These are phyloP conservation scores for Inga laurina DNA, from an alignment of 306 rosid species.

Conservation along the genomic window DNA sequence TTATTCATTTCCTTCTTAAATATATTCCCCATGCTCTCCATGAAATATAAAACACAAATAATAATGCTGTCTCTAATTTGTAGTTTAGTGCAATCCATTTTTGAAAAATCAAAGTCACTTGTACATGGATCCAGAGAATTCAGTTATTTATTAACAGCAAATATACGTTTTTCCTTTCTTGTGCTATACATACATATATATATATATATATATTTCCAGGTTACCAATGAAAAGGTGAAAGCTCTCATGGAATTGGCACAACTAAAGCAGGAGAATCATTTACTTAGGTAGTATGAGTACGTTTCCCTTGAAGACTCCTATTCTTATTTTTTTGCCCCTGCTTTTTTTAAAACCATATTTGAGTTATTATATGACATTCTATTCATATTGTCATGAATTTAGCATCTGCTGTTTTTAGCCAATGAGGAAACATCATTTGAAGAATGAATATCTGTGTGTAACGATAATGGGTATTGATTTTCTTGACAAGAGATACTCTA, in stretches of 20 bases:
- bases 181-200: neutral
- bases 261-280: slow-evolving; percentile 75
- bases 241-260: slow-evolving; percentile 91
- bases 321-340: no score
- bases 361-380: no score
- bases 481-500: slow-evolving; percentile 4
- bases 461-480: slow-evolving; percentile 20
- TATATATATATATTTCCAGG: slow-evolving; percentile 47
- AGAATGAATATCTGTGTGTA: neutral
- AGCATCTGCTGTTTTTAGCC: neutral
- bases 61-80: slow-evolving; percentile 23
- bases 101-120: slow-evolving; percentile 5
- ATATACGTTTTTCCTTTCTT: slow-evolving; percentile 24
- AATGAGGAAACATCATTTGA: neutral
- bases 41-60: slow-evolving; percentile 13
- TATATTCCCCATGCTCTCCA: slow-evolving; percentile 5
- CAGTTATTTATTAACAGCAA: slow-evolving; percentile 8
- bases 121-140: slow-evolving; percentile 14
- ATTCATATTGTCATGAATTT: no score
- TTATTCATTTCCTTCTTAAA: slow-evolving; percentile 21
- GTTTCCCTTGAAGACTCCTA: slow-evolving; percentile 8
- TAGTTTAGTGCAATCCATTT: slow-evolving; percentile 24
- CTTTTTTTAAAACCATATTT: no score
- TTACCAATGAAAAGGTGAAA: slow-evolving; percentile 92
- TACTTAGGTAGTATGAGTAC: slow-evolving; percentile 68